Base-by-base conservation (phyloP, 2,329 filamentous ascomycete genomes). In the Coniella vitis region DNA sequence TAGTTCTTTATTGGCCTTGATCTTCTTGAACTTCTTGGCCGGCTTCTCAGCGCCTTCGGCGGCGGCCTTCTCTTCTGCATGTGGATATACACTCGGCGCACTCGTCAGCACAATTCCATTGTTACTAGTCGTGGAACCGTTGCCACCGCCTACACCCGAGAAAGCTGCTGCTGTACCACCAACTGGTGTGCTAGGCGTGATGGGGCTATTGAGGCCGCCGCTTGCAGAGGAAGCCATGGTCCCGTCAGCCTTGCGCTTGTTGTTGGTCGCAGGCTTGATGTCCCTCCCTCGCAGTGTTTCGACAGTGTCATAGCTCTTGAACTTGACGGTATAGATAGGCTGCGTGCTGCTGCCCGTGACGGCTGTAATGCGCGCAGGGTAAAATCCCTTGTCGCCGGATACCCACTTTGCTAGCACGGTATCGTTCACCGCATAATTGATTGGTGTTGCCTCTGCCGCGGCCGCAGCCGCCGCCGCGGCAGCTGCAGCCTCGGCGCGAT, bases 271-370 rank as follows among this genome's bases (percentile, higher is more conserved):
- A 44, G 90, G 87, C 60, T 87, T 84, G 56, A 96, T 87, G 61
- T 97, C 90, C 66, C 86, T 84, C 54, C 86, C 81, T 52, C 84
- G 80, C 53, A 95, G 69, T 31, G 87, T 93, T 67, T 95, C 90
- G 39, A 85, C 88, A 19, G 79, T 89, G 55, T 84, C 81, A 69
- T 97, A 97, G 60, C 82, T 87, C 69, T 94, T 91, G 75, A 97
- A 98, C 58, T 87, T 93, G 66, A 98, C 90, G 41, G 88, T 86
- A 65, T 96, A 98, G 55, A 96, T 87, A 32, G 90, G 91, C 45
- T 88, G 87, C 38, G 83, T 86, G n/a, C 85, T 84, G 8, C 90
- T 95, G 51, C 93, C 93, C 19, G 91, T 96, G 59, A 96, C 90
- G 45, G 87, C 90, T 45, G 89, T 91, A 66, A 98, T 95, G 60